Conservation (phyloP, 2,329 filamentous ascomycete genomes). For the Colletotrichum chrysophilum region DNA sequence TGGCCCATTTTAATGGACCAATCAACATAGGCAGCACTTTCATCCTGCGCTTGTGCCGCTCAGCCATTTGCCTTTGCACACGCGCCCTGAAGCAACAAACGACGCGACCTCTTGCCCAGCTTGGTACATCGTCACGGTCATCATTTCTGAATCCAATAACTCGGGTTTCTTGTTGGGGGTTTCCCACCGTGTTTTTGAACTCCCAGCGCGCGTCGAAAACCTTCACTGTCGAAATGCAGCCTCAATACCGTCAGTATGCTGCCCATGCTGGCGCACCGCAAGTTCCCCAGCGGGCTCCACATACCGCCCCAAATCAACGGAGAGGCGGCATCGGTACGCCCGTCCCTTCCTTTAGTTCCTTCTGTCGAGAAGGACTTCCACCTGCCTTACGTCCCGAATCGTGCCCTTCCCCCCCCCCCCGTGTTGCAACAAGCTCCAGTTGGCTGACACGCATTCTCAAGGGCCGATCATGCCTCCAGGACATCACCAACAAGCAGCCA, state of each 20-base stretch:
- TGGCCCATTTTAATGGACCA: background rate
- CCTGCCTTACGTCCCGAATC: background rate
- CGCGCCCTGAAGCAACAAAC: background rate
- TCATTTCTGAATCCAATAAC: background rate
- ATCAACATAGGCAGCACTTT: background rate
- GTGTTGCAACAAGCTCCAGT: background rate
- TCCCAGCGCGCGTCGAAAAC: background rate
- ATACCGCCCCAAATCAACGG: conserved; percentile 48
- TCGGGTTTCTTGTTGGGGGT: background rate
- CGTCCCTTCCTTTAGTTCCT: background rate
- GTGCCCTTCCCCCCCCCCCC: background rate
- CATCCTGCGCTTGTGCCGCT: background rate
- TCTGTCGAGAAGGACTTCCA: background rate
- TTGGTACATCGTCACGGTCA: conserved; percentile 21
- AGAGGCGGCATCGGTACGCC: conserved; percentile 59
- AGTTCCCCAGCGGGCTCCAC: conserved; percentile 53
- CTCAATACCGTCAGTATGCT: conserved; percentile 56
- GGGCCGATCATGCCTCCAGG: conserved; percentile 63
- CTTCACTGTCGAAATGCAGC: conserved; percentile 50
- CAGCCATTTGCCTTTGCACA: background rate
- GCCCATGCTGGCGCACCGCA: conserved; percentile 30
- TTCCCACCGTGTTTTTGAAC: background rate
- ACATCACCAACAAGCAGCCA: conserved; percentile 53
- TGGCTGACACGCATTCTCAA: conserved; percentile 28
- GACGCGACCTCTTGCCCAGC: background rate